phyloP scores from a whole-genome alignment of 2,329 filamentous ascomycete species.

The Penicillium crustosum region DNA sequence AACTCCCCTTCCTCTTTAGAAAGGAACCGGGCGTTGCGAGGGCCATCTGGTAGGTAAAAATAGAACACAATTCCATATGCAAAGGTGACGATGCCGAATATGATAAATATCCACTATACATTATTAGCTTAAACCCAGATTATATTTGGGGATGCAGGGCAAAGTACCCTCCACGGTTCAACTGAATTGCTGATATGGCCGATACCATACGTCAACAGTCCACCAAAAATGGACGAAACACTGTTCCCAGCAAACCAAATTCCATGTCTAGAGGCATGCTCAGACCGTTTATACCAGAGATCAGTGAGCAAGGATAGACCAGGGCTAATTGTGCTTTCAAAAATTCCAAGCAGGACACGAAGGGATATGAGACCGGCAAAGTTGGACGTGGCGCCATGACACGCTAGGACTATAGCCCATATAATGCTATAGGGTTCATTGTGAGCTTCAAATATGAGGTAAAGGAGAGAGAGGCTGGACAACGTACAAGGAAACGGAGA shows the following conservation, averaged over 20 bases:
- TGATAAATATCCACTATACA: neutral
- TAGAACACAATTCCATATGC: neutral
- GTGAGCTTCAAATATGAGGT: neutral
- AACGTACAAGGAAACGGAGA: conserved; percentile 21
- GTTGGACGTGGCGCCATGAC: neutral
- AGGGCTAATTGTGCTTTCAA: neutral
- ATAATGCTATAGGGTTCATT: neutral
- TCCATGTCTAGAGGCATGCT: conserved; percentile 12
- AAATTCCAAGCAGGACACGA: neutral
- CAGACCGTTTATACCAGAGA: conserved; percentile 7
- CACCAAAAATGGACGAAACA: conserved; percentile 15
- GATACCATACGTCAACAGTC: conserved; percentile 11
- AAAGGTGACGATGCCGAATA: neutral
- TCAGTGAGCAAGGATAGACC: conserved; percentile 8
- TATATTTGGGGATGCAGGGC: neutral
- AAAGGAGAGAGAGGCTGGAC: neutral
- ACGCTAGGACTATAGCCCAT: neutral
- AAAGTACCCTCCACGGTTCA: conserved; percentile 46
- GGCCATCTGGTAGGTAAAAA: neutral
- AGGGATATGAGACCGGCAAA: neutral
- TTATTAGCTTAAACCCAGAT: neutral
- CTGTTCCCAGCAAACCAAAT: conserved; percentile 19
- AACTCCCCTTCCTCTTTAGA: neutral
- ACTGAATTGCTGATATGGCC: conserved; percentile 35
- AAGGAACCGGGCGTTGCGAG: neutral